Evolutionary conservation across 2,329 filamentous ascomycete genomes (phyloP).

Genomic region (Metarhizium rileyi): DNA sequence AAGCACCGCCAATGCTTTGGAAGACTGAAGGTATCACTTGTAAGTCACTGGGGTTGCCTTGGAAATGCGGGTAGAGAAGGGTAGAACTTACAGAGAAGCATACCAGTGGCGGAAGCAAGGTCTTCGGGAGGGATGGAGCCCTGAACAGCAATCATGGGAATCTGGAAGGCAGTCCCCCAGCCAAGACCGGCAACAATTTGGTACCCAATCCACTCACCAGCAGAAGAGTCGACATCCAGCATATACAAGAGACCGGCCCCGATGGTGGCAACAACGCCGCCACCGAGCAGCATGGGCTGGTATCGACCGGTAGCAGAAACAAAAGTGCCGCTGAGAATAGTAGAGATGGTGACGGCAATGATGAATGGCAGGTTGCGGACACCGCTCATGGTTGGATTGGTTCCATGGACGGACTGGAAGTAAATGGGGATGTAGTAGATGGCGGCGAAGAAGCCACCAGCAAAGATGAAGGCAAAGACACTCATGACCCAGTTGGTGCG

Average conservation of each 20-base stretch:
- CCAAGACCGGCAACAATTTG: slow-evolving; percentile 41
- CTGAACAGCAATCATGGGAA: slow-evolving; percentile 42
- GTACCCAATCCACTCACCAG: slow-evolving; percentile 41
- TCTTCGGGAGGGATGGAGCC: slow-evolving; percentile 29
- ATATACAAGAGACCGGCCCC: slow-evolving; percentile 34
- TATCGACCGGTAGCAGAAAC: slow-evolving; percentile 32
- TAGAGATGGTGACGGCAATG: slow-evolving; percentile 32
- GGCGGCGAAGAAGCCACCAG: slow-evolving; percentile 32
- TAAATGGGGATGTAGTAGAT: slow-evolving; percentile 40
- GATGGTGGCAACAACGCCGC: slow-evolving; percentile 31
- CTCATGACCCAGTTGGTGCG: slow-evolving; percentile 29
- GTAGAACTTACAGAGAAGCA: slow-evolving; percentile 33
- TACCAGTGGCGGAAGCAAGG: slow-evolving; percentile 36
- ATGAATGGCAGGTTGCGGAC: slow-evolving; percentile 37
- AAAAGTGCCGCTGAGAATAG: slow-evolving; percentile 27
- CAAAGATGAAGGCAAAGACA: slow-evolving; percentile 31
- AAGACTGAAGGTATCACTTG: slow-evolving; percentile 22
- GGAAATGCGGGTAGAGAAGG: background rate
- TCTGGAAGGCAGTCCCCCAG: slow-evolving; percentile 34
- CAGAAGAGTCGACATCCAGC: slow-evolving; percentile 27
- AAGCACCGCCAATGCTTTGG: slow-evolving; percentile 41
- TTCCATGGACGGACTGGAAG: slow-evolving; percentile 32
- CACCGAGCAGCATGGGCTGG: slow-evolving; percentile 35
- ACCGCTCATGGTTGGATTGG: slow-evolving; percentile 28
- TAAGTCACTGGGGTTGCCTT: background rate